Base-by-base conservation (phyloP, 306 rosid genomes). In the Cicer pinnatifidum region DNA sequence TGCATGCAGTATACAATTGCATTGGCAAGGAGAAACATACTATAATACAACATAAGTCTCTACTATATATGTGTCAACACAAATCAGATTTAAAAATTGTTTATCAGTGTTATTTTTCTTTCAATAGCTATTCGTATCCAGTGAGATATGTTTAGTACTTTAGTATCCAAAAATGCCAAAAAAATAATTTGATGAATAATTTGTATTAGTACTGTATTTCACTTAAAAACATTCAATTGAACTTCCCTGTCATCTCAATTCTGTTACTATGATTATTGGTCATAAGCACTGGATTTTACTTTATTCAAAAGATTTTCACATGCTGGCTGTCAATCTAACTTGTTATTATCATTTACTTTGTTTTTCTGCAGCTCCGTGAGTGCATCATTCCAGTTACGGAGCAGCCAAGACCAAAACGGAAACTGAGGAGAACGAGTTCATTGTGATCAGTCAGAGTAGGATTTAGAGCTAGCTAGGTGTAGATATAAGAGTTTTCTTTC, bases 361-460 rank as follows among this genome's bases (percentile, higher is more conserved):
- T 48, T 39, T 51, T 33, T 67, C 33, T 84, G 86, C 85, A 92
- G 97, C 90, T 92, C 33, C 48, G 67, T 75, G 82, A 88, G 79
- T 81, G 12, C 20, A 48, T 86, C 28, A 71, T 86, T 80, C 96
- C 92, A 35, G 47, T 86, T 4, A 79, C 10, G 70, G 97, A 84
- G 85, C 84, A 76, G 76, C 62, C 53, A 16, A 80, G 69, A 72
- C 84, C 81, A 8, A 82, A n/a, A 11, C 74, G 41, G 7, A 51
- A 16, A 54, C 91, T 83, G 54, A 81, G 81, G 47, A 88, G 96
- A 82, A 73, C 75, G 13, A 74, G 79, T 74, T 88, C 96, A 68
- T 71, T 71, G 72, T 61, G 19, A 59, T 33, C 60, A 43, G 19
- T 23, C 43, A 13, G 44, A 61, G 47, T 64, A 17, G 39, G 16